Percentiles rank a stretch among this genome's conserved stretches.
These are phyloP conservation scores for Mitragyna speciosa DNA, from an alignment of 257 asterid species.

Conservation along the genomic window DNA sequence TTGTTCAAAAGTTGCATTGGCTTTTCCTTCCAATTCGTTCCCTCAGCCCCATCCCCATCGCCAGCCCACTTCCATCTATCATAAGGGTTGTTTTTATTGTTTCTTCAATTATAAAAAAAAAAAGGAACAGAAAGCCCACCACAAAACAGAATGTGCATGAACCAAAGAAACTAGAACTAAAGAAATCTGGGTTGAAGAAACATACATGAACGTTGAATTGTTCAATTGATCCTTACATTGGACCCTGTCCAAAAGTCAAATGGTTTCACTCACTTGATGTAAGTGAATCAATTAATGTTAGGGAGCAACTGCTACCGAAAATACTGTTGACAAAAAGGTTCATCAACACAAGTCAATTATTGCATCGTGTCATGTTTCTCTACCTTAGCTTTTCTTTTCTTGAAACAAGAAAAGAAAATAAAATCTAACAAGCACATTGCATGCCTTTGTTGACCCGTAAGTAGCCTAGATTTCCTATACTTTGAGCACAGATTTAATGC, in stretches of 20 bases:
- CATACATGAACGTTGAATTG: neutral
- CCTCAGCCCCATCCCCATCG: too few species aligned
- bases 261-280: neutral
- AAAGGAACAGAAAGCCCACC: neutral
- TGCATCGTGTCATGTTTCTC: neutral
- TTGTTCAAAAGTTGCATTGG: neutral
- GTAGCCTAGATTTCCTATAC: too few species aligned
- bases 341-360: neutral
- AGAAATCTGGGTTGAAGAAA: neutral
- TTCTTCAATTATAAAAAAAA: too few species aligned
- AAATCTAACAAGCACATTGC: too few species aligned
- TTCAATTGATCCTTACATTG: neutral
- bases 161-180: too few species aligned
- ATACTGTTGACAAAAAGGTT: neutral
- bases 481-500: too few species aligned
- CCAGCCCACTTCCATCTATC: neutral
- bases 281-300: neutral
- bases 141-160: neutral
- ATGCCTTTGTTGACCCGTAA: too few species aligned
- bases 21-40: neutral
- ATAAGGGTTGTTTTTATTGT: neutral
- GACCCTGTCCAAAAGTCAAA: constrained; percentile 1
- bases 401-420: too few species aligned
- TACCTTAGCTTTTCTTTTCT: too few species aligned
- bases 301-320: neutral